Conservation (phyloP, 2,329 filamentous ascomycete species). For the Penicillium sumatraense region DNA sequence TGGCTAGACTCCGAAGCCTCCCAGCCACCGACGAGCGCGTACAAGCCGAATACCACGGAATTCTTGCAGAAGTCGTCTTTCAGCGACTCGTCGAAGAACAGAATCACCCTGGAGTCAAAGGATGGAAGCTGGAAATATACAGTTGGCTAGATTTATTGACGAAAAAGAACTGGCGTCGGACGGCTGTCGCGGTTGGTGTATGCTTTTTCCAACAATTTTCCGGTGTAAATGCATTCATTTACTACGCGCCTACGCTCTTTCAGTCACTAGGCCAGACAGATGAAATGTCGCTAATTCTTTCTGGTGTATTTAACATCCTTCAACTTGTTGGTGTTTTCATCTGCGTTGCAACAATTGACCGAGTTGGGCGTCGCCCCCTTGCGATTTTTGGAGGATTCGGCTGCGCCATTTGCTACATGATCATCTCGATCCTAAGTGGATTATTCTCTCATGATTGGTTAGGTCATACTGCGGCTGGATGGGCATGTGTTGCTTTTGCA, state of each 20-base stretch:
- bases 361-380: background rate
- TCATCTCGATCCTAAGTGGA: background rate
- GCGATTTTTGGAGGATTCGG: background rate
- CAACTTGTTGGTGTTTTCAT: slow-evolving; percentile 31
- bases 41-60: slow-evolving; percentile 55
- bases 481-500: background rate
- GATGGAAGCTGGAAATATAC: slow-evolving; percentile 50
- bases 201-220: slow-evolving; percentile 52
- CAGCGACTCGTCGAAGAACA: slow-evolving; percentile 47
- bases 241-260: slow-evolving; percentile 54
- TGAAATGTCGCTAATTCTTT: slow-evolving; percentile 34
- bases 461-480: background rate
- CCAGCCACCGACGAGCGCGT: slow-evolving; percentile 52
- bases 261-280: slow-evolving; percentile 31
- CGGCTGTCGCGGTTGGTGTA: slow-evolving; percentile 44
- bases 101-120: slow-evolving; percentile 40
- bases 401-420: background rate
- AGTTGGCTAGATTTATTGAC: slow-evolving; percentile 55
- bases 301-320: slow-evolving; percentile 40
- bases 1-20: slow-evolving; percentile 38
- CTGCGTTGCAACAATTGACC: background rate
- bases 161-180: slow-evolving; percentile 35
- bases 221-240: slow-evolving; percentile 53
- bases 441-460: background rate
- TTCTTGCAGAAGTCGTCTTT: slow-evolving; percentile 54